Base-by-base conservation (phyloP, 108 stramenopile genomes). In the Cyclotella distinguenda region DNA sequence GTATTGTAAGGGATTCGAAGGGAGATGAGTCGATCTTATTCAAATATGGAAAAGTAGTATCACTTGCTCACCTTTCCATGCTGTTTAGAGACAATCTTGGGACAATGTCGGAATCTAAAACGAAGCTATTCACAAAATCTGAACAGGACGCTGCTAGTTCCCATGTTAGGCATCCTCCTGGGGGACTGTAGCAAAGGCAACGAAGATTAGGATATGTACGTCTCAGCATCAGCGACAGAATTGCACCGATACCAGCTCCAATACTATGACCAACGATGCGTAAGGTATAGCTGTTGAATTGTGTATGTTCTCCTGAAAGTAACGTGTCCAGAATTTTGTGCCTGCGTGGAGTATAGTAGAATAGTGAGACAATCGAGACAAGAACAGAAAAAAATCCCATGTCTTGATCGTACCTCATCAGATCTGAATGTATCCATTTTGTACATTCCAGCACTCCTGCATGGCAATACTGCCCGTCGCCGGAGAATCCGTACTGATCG, bases 211-310 rank as follows among this genome's bases (percentile, higher is more conserved):
- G 94, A 62, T 59, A 96, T n/a, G 71, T 75, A 11, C 72, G 48
- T 42, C 77, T 36, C 12, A 98, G 70, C 84, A 97, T 91, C 35
- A 94, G 84, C 11, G 86, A 70, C 26, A 99, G 72, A 10, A 99
- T 72, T 6, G 87, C 90, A 22, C 94, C 91, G 27, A 82, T 81
- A 0, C 90, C 96, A 1, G 94, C 98, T 25, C 98, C 98, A n/a
- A 99, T 74, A 32, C 78, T 81, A 59, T 99, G 98, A 19, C 98
- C 98, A 0, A 93, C 91, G 12, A 97, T 68, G 34, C 91, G 86
- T 15, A 99, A 65, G 22, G 78, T 55, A 48, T 93, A 95, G 22
- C 80, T 65, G n/a, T 84, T 78, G 80, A 74, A 91, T 46, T 72
- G 36, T 0, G 85, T 59, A 52, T 86, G 62, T 36, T 76, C 67